Evolutionary conservation across 805 yeast genomes (phyloP), one percentile per base, ranked within the genome.

Genomic region (Suhomyces vadensis): DNA sequence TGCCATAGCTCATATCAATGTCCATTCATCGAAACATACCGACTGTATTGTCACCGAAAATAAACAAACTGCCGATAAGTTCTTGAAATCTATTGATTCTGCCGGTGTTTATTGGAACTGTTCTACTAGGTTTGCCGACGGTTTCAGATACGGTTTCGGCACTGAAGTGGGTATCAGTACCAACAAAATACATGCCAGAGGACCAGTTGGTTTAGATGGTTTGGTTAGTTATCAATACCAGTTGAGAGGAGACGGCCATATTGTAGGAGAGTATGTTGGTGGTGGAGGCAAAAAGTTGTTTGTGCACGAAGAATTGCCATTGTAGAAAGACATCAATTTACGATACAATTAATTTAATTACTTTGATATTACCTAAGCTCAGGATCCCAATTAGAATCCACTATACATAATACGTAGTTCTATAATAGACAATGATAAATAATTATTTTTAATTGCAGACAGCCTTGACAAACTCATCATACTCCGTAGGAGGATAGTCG

Each of bases 41-140:
- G 99, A 94, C 60, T 81, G 87, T 46, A 91, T 94, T 48, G 74
- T 94, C 46, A 92, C 99, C 2, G 87, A 84, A 53, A 72, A 81
- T 56, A 79, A 85, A 58, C 73, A 58, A 4, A 71, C 71, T 11
- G 98, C 99, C 0, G 85, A 88, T 23, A 65, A 64, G 44, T 94
- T 94, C 68, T 65, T 92, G 59, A 81, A 82, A 60, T 94, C 91
- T 17, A 78, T 94, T 37, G 99, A 94, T 64, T 87, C 97, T 2
- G 85, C 98, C 1, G 97, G 97, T 45, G 96, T 94, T 9, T 94
- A 89, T 71, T 92, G 98, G 98, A 94, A 94, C 61, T 92, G 95
- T 39, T 87, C 96, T 16, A 89, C 98, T 6, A 76, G 99, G 60
- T 94, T 94, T 69, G 98, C 99, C 5, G 99, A 94, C 65, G 99